phyloP scores from a whole-genome alignment of 2,329 filamentous ascomycete species.

The Trichoderma afroharzianum region DNA sequence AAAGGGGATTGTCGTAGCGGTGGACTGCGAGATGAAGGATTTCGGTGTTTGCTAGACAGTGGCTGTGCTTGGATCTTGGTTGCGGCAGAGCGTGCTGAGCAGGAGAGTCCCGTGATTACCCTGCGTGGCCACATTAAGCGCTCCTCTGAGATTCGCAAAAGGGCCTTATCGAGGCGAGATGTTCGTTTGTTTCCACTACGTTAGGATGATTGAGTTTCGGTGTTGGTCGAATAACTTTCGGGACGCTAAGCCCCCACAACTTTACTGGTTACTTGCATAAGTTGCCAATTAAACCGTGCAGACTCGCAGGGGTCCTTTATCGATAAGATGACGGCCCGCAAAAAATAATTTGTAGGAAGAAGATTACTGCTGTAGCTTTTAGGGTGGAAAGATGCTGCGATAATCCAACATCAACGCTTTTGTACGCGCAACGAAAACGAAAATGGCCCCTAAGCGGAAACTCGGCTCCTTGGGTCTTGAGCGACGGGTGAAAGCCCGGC shows the following conservation, averaged over 20 bases:
- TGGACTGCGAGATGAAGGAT: not conserved
- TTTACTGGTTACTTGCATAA: conserved; percentile 12
- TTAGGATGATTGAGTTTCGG: not conserved
- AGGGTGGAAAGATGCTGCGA: not conserved
- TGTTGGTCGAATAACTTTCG: not conserved
- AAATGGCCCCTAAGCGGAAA: conserved; percentile 36
- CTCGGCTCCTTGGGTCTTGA: conserved; percentile 35
- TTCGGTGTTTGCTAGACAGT: not conserved
- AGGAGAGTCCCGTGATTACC: not conserved
- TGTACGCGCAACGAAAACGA: not conserved
- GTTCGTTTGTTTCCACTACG: not conserved
- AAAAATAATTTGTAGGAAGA: not conserved
- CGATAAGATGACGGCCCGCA: not conserved
- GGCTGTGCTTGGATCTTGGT: not conserved
- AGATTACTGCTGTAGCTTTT: not conserved
- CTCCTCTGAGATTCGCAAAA: not conserved
- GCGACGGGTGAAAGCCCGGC: conserved; percentile 43
- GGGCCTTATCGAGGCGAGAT: not conserved
- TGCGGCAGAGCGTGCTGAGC: not conserved
- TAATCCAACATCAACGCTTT: not conserved
- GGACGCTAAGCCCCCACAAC: not conserved
- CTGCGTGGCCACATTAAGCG: conserved; percentile 1
- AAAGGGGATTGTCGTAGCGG: not conserved
- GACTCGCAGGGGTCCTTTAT: not conserved
- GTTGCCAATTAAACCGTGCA: not conserved